These are phyloP conservation scores for Raffaelea albimanens DNA, from an alignment of 2,329 filamentous ascomycete genomes.

Conservation along the genomic window DNA sequence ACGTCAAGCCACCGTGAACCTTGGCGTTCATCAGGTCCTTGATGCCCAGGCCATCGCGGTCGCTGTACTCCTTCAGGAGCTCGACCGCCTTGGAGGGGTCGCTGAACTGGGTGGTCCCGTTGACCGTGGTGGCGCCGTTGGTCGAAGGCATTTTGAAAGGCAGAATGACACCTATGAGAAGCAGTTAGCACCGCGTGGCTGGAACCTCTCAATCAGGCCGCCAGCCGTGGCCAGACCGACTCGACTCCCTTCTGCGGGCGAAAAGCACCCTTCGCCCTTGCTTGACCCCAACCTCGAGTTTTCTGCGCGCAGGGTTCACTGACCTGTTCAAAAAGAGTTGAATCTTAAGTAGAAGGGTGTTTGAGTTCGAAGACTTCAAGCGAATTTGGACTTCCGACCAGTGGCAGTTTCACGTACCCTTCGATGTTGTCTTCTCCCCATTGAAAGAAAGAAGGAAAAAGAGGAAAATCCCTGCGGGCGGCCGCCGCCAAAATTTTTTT, in stretches of 20 bases:
- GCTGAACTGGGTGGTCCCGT: conserved; percentile 48
- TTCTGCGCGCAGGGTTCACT: no score
- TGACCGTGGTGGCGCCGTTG: conserved; percentile 51
- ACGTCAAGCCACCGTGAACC: conserved; percentile 87
- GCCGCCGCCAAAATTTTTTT: conserved; percentile 13
- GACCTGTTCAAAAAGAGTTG: neutral
- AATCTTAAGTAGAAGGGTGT: neutral
- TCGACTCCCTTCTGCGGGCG: no score
- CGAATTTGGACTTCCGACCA: conserved; percentile 15
- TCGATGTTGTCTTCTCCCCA: conserved; percentile 18
- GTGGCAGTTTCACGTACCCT: conserved; percentile 16
- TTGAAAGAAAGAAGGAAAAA: conserved; percentile 17
- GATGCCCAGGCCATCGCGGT: conserved; percentile 78
- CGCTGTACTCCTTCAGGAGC: conserved; percentile 70
- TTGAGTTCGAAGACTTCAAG: conserved; percentile 16
- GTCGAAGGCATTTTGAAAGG: conserved; percentile 56
- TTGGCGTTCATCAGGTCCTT: conserved; percentile 82
- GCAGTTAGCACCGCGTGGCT: neutral
- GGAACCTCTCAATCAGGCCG: no score
- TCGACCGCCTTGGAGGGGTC: conserved; percentile 71
- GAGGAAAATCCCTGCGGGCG: conserved; percentile 2
- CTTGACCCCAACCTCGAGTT: no score
- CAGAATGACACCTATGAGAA: no score
- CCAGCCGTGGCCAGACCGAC: no score
- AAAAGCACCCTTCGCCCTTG: no score